A percentile compares a stretch with the other conserved stretches of the same genome.
Conservation (phyloP, 2,329 filamentous ascomycete genomes). For the Magnaporthiopsis rhizophila region DNA sequence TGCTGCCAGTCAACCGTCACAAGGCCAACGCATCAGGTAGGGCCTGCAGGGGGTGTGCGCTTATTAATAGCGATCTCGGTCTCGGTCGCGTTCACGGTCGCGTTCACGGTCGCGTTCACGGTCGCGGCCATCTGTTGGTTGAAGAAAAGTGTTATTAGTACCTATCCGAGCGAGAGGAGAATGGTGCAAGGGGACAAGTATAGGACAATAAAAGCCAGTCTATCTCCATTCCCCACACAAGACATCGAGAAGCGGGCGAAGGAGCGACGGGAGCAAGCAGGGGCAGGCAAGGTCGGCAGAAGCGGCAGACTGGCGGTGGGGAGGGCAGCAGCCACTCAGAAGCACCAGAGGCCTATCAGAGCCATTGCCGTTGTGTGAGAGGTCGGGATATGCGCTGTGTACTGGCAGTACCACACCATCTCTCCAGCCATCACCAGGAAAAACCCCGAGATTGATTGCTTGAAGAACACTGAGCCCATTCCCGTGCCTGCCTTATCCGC, state of each 20-base stretch:
- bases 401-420: not conserved
- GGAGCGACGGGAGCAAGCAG: not conserved
- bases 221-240: not conserved
- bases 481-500: not conserved
- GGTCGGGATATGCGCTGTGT: not conserved
- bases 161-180: not conserved
- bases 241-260: not conserved
- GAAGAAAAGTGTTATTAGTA: constrained; percentile 4
- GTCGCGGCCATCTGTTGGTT: constrained; percentile 5
- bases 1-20: not conserved
- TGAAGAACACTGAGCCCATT: not conserved
- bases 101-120: constrained; percentile 5
- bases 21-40: not conserved
- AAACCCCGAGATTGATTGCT: not conserved
- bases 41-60: not conserved
- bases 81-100: constrained; percentile 2
- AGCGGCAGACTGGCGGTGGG: not conserved
- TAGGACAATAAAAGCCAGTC: not conserved
- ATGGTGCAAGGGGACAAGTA: not conserved
- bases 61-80: constrained; percentile 6
- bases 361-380: not conserved
- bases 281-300: not conserved
- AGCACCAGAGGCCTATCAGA: not conserved
- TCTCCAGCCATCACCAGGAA: not conserved
- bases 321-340: not conserved